Base-by-base conservation (phyloP, 208 protist species). In the Paratrypanosoma confusum region DNA sequence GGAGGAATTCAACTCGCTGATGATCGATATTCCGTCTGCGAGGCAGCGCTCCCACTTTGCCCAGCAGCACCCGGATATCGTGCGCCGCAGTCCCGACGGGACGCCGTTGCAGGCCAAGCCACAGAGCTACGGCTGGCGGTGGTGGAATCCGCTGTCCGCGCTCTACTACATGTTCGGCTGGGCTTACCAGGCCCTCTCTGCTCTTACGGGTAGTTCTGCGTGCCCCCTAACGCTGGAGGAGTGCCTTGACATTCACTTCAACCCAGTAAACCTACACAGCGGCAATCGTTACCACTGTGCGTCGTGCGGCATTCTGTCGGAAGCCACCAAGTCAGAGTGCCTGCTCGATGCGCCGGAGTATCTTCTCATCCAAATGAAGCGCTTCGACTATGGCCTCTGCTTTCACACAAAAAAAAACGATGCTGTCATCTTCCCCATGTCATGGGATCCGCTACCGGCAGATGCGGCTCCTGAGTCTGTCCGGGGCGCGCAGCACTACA, bases 161-260 rank as follows among this genome's bases (percentile, higher is more conserved):
- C 34, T 4, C 25, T 26, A 4, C 26, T 76, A 34, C 48, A 55
- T n/a, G 86, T 76, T 73, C 77, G 60, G 52, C 80, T 74, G 50
- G 64, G 68, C 11, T 34, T 87, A n/a, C 52, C 56, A 5, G 65
- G 66, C 47, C 6, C 73, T 10, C 51, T 21, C 21, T 26, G 27
- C 40, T 17, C 63, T 47, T 26, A 45, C 35, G 27, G 41, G 7
- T 32, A 76, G 45, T 69, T 75, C 44, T 13, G 28, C 13, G 20
- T 72, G 65, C 44, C 72, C 71, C 14, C 45, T 90, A 41, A 90
- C 79, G 35, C 65, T 94, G 58, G 53, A 80, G 52, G 80, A 94
- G 63, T 91, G 81, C 50, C 64, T 94, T 7, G 76, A 85, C 44
- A 81, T 84, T 20, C 86, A 94, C 63, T 91, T 89, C 56, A 73